Base-by-base conservation (phyloP, 2,329 filamentous ascomycete genomes). In the Fusarium continuum region DNA sequence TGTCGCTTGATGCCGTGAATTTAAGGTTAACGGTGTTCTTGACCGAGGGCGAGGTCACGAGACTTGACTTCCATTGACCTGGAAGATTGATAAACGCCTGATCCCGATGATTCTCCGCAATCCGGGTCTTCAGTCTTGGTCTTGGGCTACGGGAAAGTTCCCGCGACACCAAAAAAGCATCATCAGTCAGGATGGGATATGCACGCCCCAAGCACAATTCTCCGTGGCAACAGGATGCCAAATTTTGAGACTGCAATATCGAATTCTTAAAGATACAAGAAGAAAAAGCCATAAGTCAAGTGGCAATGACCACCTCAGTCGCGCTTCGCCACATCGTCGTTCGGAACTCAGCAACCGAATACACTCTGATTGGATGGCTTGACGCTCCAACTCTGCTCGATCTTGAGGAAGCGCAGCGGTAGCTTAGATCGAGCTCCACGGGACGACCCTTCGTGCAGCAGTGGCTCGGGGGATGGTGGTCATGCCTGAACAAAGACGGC, bases 381-480 rank as follows among this genome's bases (percentile, higher is more conserved):
- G 35, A 22, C 48, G 57, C 49, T 57, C 19, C 32, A 35, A 39
- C 19, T 35, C 36, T 35, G 44, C 32, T 54, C 67, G 74, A 76
- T 74, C 69, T 62, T 34, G 8, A 53, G 25, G 61, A 72, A 63
- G 56, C 65, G 67, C 71, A 65, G 57, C 38, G 22, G 54, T 75
- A 73, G 72, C 55, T 56, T 52, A 48, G 57, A 76, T 76, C 73
- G 69, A 64, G 61, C 59, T 56, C 41, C 43, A 35, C 51, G 58
- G 64, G 48, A 64, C 55, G 64, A 69, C 69, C 67, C 69, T 69
- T 69, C 39, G 22, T 69, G 68, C 66, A 70, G 54, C 29, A 48
- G 57, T 57, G 54, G 51, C 58, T 61, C n/a, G n/a, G 44, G 17
- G 45, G 48, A 34, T 47, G 29, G 22, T 41, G 50, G 28, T 29